Conservation (phyloP, 164 flowering plant genomes). For the Houttuynia cordata region DNA sequence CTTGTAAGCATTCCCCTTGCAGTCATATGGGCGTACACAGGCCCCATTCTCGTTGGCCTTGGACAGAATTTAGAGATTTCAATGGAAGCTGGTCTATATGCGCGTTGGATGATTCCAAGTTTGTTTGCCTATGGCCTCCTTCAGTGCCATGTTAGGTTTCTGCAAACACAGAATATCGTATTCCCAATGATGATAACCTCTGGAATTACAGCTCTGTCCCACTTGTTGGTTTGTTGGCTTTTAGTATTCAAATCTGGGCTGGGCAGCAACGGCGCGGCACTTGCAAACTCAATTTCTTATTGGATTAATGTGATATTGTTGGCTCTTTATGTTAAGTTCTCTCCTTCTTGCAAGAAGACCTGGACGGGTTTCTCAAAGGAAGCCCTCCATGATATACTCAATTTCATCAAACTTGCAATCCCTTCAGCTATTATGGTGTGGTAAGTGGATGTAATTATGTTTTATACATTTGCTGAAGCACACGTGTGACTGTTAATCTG, state of each 20-base stretch:
- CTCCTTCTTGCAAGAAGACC: conserved; percentile 13
- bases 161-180: conserved; percentile 15
- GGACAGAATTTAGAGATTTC: conserved; percentile 16
- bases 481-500: too few species aligned
- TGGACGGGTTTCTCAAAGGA: conserved; percentile 14
- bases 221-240: conserved; percentile 9
- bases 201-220: conserved; percentile 9
- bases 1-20: conserved; percentile 12
- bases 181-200: conserved; percentile 16
- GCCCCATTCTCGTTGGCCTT: conserved; percentile 4
- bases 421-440: conserved; percentile 14
- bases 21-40: conserved; percentile 5
- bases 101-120: conserved; percentile 14
- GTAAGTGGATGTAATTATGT: neutral
- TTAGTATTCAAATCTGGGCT: conserved; percentile 13
- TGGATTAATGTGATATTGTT: conserved; percentile 11
- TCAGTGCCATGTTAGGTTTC: conserved; percentile 11
- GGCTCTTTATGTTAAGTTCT: conserved; percentile 9
- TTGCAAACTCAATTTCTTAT: conserved; percentile 11
- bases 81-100: conserved; percentile 9
- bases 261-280: conserved; percentile 14
- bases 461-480: too few species aligned
- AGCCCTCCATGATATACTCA: conserved; percentile 3
- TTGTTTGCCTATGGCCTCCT: conserved; percentile 12
- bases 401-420: conserved; percentile 8